phyloP scores from a whole-genome alignment of 23 red algal genomes.

The Cyanidium caldarium region DNA sequence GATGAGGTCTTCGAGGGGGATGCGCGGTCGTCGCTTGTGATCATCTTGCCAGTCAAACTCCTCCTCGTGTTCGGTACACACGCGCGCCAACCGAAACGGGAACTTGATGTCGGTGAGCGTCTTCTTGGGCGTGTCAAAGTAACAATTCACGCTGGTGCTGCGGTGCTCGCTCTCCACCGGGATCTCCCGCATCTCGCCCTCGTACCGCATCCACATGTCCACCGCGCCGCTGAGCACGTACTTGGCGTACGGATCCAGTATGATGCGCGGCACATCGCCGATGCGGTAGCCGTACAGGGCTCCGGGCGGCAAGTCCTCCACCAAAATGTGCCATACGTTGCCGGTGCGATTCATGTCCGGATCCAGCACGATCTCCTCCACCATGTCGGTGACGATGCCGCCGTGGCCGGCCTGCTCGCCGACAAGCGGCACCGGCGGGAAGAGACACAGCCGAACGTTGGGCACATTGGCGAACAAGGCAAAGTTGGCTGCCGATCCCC shows the following conservation, averaged over 20 bases:
- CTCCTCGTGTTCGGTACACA: no score
- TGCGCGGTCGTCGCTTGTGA: conserved; percentile 29
- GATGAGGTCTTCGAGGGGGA: conserved; percentile 12
- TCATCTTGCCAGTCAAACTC: no score
- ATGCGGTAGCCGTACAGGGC: neutral
- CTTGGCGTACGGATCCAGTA: conserved; percentile 5
- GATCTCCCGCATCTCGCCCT: neutral
- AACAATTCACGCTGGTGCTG: no score
- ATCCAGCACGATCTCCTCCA: conserved; percentile 11
- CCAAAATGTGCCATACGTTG: neutral
- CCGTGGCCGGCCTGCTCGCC: neutral
- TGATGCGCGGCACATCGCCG: neutral
- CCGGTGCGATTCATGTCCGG: neutral
- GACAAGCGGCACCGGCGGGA: neutral
- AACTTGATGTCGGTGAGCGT: conserved; percentile 30
- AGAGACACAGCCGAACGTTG: neutral
- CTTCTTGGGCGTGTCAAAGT: conserved; percentile 36
- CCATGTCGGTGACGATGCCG: neutral
- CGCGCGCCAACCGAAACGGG: no score
- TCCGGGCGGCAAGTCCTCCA: neutral
- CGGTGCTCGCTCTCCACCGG: conserved; percentile 3
- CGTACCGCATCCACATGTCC: conserved; percentile 3
- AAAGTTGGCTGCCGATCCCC: neutral
- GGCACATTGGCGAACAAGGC: neutral
- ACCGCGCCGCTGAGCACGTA: neutral